These are phyloP conservation scores for Stagonosporopsis vannaccii DNA, from an alignment of 2,329 filamentous ascomycete genomes.

Conservation along the genomic window DNA sequence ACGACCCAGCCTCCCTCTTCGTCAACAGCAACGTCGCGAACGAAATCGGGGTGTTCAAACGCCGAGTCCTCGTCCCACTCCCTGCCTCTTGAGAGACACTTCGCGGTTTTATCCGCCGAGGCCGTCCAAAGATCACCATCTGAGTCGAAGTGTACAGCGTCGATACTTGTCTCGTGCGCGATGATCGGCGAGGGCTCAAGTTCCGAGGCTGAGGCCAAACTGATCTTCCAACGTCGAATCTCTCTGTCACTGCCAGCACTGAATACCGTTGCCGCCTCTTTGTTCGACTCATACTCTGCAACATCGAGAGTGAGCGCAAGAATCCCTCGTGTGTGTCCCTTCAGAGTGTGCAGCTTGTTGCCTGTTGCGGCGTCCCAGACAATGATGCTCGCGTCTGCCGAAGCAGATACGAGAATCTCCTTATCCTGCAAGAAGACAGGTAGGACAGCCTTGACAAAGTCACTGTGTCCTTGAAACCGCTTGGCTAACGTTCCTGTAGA, in stretches of 20 bases:
- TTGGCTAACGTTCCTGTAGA: conserved; percentile 53
- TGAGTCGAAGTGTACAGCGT: conserved; percentile 76
- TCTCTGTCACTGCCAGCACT: conserved; percentile 71
- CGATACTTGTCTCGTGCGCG: conserved; percentile 90
- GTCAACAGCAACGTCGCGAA: conserved; percentile 77
- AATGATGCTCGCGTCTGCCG: conserved; percentile 61
- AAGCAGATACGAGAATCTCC: conserved; percentile 59
- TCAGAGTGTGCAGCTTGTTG: conserved; percentile 74
- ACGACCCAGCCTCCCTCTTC: conserved; percentile 77
- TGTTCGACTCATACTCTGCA: conserved; percentile 31
- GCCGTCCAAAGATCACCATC: conserved; percentile 88
- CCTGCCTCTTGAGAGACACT: conserved; percentile 74
- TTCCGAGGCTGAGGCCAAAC: conserved; percentile 30
- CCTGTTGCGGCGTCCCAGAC: conserved; percentile 81
- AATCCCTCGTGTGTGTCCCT: conserved; percentile 79
- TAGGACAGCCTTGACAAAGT: conserved; percentile 88
- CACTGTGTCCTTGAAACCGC: conserved; percentile 77
- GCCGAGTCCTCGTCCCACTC: conserved; percentile 75
- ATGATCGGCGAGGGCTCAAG: conserved; percentile 64
- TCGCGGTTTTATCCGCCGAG: conserved; percentile 87
- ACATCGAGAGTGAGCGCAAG: conserved; percentile 82
- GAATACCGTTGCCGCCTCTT: conserved; percentile 64
- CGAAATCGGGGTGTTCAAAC: conserved; percentile 86
- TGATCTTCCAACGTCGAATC: conserved; percentile 78
- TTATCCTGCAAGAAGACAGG: conserved; percentile 67